Evolutionary conservation across 768 basidiomycete species (phyloP).

Genomic region (Boletus pseudopeckii): DNA sequence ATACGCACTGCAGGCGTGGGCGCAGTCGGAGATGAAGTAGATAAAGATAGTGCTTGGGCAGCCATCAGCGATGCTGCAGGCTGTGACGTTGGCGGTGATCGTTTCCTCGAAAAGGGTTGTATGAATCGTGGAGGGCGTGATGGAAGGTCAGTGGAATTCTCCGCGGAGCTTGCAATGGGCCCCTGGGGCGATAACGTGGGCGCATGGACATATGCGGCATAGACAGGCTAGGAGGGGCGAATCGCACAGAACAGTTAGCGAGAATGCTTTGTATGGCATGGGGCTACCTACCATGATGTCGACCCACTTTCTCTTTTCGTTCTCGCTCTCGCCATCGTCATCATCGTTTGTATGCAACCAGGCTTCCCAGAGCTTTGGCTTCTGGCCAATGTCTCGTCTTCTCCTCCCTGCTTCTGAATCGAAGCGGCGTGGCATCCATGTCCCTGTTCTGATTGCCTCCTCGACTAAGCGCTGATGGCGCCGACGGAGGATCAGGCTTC

Average conservation of each 20-base stretch:
- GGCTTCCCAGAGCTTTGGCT: conserved; percentile 31
- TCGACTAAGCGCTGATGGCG: conserved; percentile 57
- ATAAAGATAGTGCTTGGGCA: neutral
- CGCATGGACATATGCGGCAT: conserved; percentile 16
- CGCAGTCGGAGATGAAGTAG: conserved; percentile 10
- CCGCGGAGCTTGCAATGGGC: neutral
- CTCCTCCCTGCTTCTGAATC: conserved; percentile 15
- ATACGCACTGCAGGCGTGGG: conserved; percentile 32
- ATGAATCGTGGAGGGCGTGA: conserved; percentile 15
- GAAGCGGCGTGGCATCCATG: conserved; percentile 44
- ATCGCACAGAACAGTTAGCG: neutral
- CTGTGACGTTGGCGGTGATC: conserved; percentile 14
- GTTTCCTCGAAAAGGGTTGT: conserved; percentile 15
- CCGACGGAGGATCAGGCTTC: conserved; percentile 61
- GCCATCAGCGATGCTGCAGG: conserved; percentile 4
- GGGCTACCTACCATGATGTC: conserved; percentile 25
- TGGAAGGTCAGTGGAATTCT: neutral
- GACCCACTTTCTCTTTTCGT: conserved; percentile 27
- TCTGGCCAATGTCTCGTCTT: conserved; percentile 29
- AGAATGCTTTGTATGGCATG: neutral
- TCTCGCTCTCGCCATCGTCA: conserved; percentile 10
- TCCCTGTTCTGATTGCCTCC: conserved; percentile 63
- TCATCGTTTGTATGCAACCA: conserved; percentile 13
- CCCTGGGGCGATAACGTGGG: conserved; percentile 10
- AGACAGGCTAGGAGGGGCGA: conserved; percentile 20